Evolutionary conservation across 148 eudicot genomes (phyloP).

Genomic region (Salicornia ramosissima): DNA sequence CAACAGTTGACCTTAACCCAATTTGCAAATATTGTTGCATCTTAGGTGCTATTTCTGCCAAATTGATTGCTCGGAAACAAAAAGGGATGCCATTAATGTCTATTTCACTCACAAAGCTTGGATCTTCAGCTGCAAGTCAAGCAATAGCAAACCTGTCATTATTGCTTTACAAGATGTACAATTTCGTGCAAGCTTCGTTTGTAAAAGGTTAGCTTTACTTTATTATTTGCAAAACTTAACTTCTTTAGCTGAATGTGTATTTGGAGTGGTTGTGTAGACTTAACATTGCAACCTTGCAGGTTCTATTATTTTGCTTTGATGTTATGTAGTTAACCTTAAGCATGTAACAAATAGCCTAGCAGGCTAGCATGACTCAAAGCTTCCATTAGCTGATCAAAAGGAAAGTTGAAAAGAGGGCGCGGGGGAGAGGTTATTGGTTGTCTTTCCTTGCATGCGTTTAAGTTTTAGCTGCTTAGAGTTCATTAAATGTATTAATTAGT

Average conservation of each 20-base stretch:
- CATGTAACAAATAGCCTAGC: not conserved
- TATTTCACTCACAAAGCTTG: conserved; percentile 54
- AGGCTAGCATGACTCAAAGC: not conserved
- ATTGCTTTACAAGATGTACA: conserved; percentile 53
- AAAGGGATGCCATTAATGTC: conserved; percentile 81
- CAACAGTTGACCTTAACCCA: not conserved
- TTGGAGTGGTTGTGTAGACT: not conserved
- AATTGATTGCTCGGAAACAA: conserved; percentile 74
- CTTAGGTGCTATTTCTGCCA: conserved; percentile 62
- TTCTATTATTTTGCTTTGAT: not conserved
- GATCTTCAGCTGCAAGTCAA: conserved; percentile 53
- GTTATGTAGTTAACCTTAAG: not conserved
- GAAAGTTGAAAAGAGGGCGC: not conserved
- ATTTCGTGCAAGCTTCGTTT: conserved; percentile 37
- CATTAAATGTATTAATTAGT: not conserved
- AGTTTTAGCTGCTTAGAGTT: not conserved
- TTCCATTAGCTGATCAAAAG: not conserved
- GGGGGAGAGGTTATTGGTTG: not conserved
- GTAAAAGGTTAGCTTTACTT: conserved; percentile 35
- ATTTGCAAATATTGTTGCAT: not conserved
- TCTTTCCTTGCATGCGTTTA: not conserved
- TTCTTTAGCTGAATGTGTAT: not conserved
- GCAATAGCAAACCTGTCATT: conserved; percentile 66
- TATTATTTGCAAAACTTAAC: not conserved
- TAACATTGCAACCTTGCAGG: not conserved